These are phyloP conservation scores for Melastoma malabathricum DNA, from an alignment of 345 rosid species.

Conservation along the genomic window DNA sequence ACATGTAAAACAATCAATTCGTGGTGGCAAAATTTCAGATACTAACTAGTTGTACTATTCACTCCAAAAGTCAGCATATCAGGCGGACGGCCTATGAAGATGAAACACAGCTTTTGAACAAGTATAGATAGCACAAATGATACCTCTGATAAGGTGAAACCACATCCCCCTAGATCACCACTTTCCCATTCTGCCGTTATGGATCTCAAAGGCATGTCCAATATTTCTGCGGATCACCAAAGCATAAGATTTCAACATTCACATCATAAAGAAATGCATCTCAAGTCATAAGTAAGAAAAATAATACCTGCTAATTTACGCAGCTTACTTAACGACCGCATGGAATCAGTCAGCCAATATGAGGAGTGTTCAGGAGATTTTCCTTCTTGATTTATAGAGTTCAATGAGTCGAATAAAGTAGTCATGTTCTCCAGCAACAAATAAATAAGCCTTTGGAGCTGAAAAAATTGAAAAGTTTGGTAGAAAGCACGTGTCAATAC, in stretches of 20 bases:
- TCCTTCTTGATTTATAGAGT: conserved; percentile 16
- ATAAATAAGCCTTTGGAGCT: conserved; percentile 77
- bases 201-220: conserved; percentile 85
- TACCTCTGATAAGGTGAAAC: conserved; percentile 78
- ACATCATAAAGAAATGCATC: not conserved
- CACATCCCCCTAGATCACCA: conserved; percentile 55
- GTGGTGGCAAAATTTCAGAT: too few relatives aligned
- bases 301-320: conserved; percentile 83
- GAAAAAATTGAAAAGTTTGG: conserved; percentile 10
- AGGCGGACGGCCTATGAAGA: not conserved
- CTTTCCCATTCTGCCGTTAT: conserved; percentile 77
- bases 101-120: not conserved
- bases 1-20: too few relatives aligned
- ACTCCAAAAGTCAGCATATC: too few relatives aligned
- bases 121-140: not conserved
- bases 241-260: not conserved
- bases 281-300: conserved; percentile 5
- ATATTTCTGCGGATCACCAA: conserved; percentile 32
- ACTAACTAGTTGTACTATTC: too few relatives aligned
- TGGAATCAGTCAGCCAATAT: conserved; percentile 35
- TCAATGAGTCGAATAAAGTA: conserved; percentile 50
- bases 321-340: conserved; percentile 67
- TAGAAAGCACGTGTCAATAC: conserved; percentile 7
- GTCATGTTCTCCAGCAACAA: conserved; percentile 64
- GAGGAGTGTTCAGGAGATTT: conserved; percentile 25